A percentile compares a stretch with the other conserved stretches of the same genome.
These are phyloP conservation scores for Coccomyxa sp. DNA, from an alignment of 139 green algal genomes.

Conservation along the genomic window DNA sequence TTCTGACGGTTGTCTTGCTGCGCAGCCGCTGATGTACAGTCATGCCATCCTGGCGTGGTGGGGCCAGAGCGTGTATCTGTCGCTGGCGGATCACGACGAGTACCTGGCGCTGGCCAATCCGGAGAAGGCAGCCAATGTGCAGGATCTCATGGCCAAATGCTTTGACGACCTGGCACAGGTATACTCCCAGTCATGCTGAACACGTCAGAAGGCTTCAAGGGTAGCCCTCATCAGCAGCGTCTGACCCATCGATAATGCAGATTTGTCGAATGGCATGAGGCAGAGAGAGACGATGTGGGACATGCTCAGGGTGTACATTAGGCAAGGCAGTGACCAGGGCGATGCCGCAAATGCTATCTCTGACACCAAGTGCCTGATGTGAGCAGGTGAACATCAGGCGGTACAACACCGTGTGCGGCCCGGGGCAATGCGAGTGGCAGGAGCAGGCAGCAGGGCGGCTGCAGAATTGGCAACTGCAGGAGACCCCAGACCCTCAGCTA, in stretches of 20 bases:
- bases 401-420: conserved; percentile 3
- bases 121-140: background rate
- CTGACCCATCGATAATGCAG: background rate
- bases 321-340: too few relatives aligned
- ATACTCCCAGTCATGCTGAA: background rate
- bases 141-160: background rate
- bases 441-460: background rate
- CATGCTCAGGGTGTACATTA: too few relatives aligned
- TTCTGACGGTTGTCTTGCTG: too few relatives aligned
- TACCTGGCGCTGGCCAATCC: background rate
- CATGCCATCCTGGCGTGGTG: background rate
- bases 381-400: background rate
- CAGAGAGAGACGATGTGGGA: background rate
- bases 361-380: background rate
- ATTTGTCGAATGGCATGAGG: background rate
- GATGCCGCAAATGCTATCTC: too few relatives aligned
- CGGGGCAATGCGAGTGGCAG: background rate
- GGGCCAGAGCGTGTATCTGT: background rate
- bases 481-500: background rate
- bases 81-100: background rate
- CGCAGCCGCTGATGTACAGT: conserved; percentile 7
- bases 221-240: background rate
- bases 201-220: background rate
- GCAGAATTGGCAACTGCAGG: background rate
- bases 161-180: background rate